These are phyloP conservation scores for Ophiosphaerella narmari DNA, from an alignment of 2,329 filamentous ascomycete species.

Conservation along the genomic window DNA sequence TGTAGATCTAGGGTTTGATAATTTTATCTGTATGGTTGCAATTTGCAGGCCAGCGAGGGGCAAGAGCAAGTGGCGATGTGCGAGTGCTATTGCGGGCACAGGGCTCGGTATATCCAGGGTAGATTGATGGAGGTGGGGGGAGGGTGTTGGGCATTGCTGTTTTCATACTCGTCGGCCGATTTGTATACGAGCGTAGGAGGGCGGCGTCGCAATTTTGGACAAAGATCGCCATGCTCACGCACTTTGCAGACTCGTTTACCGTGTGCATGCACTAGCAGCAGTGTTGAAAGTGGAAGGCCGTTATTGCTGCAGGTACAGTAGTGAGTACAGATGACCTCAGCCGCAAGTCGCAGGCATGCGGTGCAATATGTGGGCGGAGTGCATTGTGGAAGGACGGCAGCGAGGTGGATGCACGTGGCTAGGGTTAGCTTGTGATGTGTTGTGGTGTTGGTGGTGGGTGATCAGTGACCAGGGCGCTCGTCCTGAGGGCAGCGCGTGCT, in stretches of 20 bases:
- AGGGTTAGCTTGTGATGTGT: no score
- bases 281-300: conserved; percentile 6
- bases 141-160: neutral
- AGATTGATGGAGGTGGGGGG: neutral
- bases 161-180: neutral
- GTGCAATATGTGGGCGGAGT: neutral
- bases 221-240: conserved; percentile 3
- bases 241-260: neutral
- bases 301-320: conserved; percentile 5
- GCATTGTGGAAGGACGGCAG: neutral
- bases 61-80: neutral
- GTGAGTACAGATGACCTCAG: neutral
- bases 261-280: conserved; percentile 9
- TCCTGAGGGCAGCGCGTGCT: no score
- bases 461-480: no score
- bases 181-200: neutral
- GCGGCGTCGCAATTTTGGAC: neutral
- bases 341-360: no score
- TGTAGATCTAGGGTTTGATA: neutral
- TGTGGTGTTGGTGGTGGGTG: no score
- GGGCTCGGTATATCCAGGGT: neutral
- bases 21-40: conserved; percentile 1
- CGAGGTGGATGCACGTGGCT: no score
- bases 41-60: neutral
- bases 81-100: no score